Evolutionary conservation across 2,329 filamentous ascomycete genomes (phyloP).

Genomic region (Paracoccidioides brasiliensis): DNA sequence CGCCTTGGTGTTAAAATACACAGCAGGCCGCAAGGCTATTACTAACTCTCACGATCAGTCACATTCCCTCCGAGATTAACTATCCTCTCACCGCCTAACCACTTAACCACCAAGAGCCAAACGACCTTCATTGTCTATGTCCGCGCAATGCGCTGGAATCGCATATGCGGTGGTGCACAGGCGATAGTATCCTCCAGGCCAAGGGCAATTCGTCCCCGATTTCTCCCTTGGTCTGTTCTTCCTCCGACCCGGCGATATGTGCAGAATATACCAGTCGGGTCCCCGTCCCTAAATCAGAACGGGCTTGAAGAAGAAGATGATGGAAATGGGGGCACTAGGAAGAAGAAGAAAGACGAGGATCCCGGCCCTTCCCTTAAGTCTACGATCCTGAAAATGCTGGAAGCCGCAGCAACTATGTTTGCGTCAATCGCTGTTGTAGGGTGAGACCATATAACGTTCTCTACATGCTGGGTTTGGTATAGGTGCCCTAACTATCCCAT

Average conservation of each 20-base stretch:
- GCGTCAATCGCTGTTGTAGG: constrained; percentile 62
- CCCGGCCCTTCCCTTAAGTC: constrained; percentile 23
- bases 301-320: constrained; percentile 20
- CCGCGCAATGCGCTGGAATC: constrained; percentile 6
- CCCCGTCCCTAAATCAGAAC: constrained; percentile 14
- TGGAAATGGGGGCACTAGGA: background rate
- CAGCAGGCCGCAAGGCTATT: background rate
- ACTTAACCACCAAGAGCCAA: background rate
- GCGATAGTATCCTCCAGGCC: constrained; percentile 2
- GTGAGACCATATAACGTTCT: constrained; percentile 17
- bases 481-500: background rate
- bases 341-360: constrained; percentile 12
- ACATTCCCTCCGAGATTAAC: background rate
- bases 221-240: constrained; percentile 3
- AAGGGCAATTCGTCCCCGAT: constrained; percentile 3
- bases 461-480: constrained; percentile 36
- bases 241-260: constrained; percentile 6
- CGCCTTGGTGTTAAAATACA: background rate
- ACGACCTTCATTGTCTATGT: background rate
- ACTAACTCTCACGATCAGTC: too few species aligned
- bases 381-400: constrained; percentile 50
- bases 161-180: constrained; percentile 1
- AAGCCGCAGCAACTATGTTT: constrained; percentile 61
- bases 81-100: background rate
- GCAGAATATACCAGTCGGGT: constrained; percentile 8